A percentile compares a stretch with the other conserved stretches of the same genome.
Conservation (phyloP, 148 eudicot genomes). For the Pouteria glomerata region DNA sequence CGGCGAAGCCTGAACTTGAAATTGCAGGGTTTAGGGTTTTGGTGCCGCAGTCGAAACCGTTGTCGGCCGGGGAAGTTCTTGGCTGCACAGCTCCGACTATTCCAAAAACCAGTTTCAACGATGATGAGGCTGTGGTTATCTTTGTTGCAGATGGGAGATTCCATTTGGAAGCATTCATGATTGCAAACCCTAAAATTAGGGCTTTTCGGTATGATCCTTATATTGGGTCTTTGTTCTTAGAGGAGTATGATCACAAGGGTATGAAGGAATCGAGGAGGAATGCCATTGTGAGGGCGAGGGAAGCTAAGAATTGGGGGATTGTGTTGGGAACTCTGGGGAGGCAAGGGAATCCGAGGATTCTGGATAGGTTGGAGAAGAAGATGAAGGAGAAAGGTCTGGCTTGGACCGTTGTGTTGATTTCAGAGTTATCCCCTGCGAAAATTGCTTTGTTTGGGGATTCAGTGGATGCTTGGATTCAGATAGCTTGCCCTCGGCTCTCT, state of each 20-base stretch:
- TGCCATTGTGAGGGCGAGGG: constrained; percentile 64
- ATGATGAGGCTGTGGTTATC: constrained; percentile 48
- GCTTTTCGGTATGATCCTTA: constrained; percentile 90
- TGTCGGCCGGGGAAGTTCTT: constrained; percentile 84
- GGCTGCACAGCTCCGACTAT: constrained; percentile 88
- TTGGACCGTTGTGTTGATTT: constrained; percentile 76
- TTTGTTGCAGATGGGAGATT: constrained; percentile 97
- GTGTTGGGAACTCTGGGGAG: constrained; percentile 93
- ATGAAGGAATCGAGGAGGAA: constrained; percentile 72
- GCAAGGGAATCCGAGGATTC: constrained; percentile 83
- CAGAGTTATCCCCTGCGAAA: constrained; percentile 74
- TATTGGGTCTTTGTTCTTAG: constrained; percentile 73
- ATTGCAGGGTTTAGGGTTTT: constrained; percentile 65
- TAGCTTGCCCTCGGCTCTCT: constrained; percentile 88
- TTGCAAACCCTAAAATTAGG: constrained; percentile 75
- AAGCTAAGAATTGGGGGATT: constrained; percentile 77
- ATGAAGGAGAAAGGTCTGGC: constrained; percentile 71
- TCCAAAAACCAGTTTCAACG: constrained; percentile 8
- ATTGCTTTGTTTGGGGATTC: constrained; percentile 34
- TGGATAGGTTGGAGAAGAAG: constrained; percentile 75
- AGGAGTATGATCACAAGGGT: constrained; percentile 91
- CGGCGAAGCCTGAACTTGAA: constrained; percentile 66
- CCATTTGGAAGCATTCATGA: constrained; percentile 96
- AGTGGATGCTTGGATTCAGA: constrained; percentile 93
- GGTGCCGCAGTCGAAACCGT: constrained; percentile 79